Base-by-base conservation (phyloP, 164 flowering plant species). In the Protea cynaroides region DNA sequence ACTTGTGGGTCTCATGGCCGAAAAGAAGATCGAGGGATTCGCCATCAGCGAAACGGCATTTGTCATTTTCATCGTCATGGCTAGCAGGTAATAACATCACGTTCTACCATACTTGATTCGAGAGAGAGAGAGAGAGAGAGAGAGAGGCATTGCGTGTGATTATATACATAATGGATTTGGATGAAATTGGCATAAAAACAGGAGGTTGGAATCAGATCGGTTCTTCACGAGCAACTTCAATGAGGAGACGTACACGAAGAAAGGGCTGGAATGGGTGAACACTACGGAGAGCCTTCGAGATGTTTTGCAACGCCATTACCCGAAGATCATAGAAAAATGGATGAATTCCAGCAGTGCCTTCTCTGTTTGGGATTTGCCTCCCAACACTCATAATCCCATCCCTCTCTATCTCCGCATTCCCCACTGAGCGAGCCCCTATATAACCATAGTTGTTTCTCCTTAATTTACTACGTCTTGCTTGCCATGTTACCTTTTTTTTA, bases 41-140 rank as follows among this genome's bases (percentile, higher is more conserved):
- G 85, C 87, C 37, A 83, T 83, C 18, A 70, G 82, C 47, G 87
- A 83, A 69, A 83, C 87, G 1, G 79, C 85, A 7, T 83, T 83
- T 68, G 61, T 76, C 66, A 81, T 83, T 59, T 83, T 83, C 36
- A 68, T 81, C 11, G 64, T 83, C 3, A 75, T 78, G 14, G 87
- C 87, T 3, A 74, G 82, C 61, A 81, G 87, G 87, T 83, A 73
- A n/a, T n/a, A n/a, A n/a, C n/a, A n/a, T n/a, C n/a, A n/a, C n/a
- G n/a, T n/a, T n/a, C n/a, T n/a, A n/a, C n/a, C n/a, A n/a, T n/a
- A n/a, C n/a, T n/a, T n/a, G n/a, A n/a, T n/a, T n/a, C n/a, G n/a
- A n/a, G n/a, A n/a, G n/a, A n/a, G n/a, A n/a, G n/a, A n/a, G n/a
- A n/a, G n/a, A n/a, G n/a, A n/a, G n/a, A n/a, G n/a, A n/a, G n/a